Base-by-base conservation (phyloP, 108 stramenopile genomes). In the Mediolabrus comicus region DNA sequence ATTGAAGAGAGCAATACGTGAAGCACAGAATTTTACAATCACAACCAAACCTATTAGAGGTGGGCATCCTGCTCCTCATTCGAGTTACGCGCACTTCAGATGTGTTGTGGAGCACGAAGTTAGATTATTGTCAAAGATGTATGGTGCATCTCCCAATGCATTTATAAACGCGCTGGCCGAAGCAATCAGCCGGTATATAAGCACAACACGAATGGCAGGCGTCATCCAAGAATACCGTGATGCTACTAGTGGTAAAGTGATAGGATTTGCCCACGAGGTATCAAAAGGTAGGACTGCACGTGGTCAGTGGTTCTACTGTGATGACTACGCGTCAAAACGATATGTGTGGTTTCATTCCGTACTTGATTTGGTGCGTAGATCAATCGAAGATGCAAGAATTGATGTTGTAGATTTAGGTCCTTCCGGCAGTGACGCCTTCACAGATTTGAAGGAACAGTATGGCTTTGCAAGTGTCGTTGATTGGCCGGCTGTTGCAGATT, bases 311-410 rank as follows among this genome's bases (percentile, higher is more conserved):
- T 90, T 90, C 66, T 90, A 90, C 55, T 87, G 86, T 28, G 74
- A 82, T 62, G 85, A 90, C 67, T 83, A 75, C 57, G 89, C 89
- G 6, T 75, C 89, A 16, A 83, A 75, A 62, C 43, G 74, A 52
- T 90, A 90, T 72, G 89, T 90, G 12, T 90, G 89, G 89, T 90
- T 90, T 36, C 89, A 90, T 51, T 79, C 71, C 32, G 89, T 90
- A 0, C 64, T 76, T 22, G 84, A 87, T 57, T 57, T 87, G 56
- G 85, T 90, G 5, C 49, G 67, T 36, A 67, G 87, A 32, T 74
- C 89, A 22, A 84, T 89, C 24, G 86, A 84, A 22, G 70, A 82
- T 32, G 84, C 81, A 11, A 79, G 81, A 53, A 81, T 90, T 31
- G 80, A 77, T 62, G 71, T 84, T 12, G 89, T 87, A 8, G 89